Evolutionary conservation across 139 green algal species (phyloP).

Genomic region (Yamagishiella unicocca): DNA sequence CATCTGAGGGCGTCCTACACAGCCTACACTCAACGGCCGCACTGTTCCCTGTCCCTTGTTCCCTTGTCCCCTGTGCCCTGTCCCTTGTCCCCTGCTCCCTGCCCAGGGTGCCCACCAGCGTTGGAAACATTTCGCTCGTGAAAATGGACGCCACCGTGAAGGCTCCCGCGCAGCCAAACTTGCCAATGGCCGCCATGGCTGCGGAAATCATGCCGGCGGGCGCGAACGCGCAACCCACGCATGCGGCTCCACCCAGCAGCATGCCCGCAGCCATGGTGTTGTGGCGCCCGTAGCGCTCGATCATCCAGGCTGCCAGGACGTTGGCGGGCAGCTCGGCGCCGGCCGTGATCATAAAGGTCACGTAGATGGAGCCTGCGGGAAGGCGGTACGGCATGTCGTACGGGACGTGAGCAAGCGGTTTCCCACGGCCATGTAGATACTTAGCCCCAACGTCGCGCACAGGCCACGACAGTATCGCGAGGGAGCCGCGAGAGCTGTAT

Average conservation of each 20-base stretch:
- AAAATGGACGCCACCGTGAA: conserved; percentile 65
- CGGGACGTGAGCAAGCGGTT: neutral
- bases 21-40: no score
- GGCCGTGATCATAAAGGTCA: conserved; percentile 46
- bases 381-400: neutral
- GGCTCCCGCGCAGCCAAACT: conserved; percentile 62
- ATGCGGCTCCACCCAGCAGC: conserved; percentile 48
- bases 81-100: no score
- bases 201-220: conserved; percentile 31
- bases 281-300: conserved; percentile 49
- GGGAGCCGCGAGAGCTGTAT: no score
- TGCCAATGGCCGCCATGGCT: conserved; percentile 54
- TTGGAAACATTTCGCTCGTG: conserved; percentile 67
- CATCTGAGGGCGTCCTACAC: no score
- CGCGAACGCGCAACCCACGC: conserved; percentile 51
- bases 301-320: conserved; percentile 45
- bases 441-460: no score
- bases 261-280: conserved; percentile 50
- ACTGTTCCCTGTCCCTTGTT: no score
- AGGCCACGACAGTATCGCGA: no score
- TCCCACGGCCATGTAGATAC: no score
- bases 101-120: conserved; percentile 54
- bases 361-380: conserved; percentile 51
- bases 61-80: no score
- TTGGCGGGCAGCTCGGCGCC: conserved; percentile 51